Conservation (phyloP, 441 rosid species). For the Aquilaria agallochum region DNA sequence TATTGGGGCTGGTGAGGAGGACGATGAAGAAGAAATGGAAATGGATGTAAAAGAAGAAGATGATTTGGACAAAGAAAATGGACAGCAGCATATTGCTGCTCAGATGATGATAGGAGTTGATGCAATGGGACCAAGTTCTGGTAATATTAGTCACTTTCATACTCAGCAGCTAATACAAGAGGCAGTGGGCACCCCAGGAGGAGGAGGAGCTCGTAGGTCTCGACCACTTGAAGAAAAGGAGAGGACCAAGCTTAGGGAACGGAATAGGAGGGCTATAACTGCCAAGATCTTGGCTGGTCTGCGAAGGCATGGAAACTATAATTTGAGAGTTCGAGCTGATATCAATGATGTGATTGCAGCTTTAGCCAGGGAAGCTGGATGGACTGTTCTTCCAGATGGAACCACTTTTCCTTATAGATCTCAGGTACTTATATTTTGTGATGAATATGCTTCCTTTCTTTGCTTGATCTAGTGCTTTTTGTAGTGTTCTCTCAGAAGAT, state of each 20-base stretch:
- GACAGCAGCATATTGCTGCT: conserved; percentile 43
- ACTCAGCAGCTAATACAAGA: conserved; percentile 70
- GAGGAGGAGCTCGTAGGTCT: conserved; percentile 72
- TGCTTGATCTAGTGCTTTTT: too few species aligned
- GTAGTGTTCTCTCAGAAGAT: too few species aligned
- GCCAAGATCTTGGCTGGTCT: conserved; percentile 99
- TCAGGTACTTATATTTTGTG: conserved; percentile 55
- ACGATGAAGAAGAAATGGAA: conserved; percentile 86
- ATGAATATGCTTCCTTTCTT: conserved; percentile 5
- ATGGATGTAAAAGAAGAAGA: conserved; percentile 91
- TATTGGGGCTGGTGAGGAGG: conserved; percentile 74
- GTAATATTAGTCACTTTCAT: conserved; percentile 59
- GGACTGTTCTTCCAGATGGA: conserved; percentile 99
- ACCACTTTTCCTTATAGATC: conserved; percentile 94
- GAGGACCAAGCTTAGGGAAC: conserved; percentile 95
- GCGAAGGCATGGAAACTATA: conserved; percentile 96
- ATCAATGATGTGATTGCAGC: conserved; percentile 98
- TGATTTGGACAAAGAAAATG: conserved; percentile 47
- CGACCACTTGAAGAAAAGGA: conserved; percentile 96
- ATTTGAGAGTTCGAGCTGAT: conserved; percentile 98
- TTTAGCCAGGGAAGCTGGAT: conserved; percentile 98
- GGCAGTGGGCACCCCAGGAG: conserved; percentile 72
- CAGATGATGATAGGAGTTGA: conserved; percentile 48
- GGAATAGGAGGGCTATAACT: conserved; percentile 95
- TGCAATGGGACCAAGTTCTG: conserved; percentile 36